Evolutionary conservation across 768 basidiomycete genomes (phyloP).

Genomic region (Calocybe indica): DNA sequence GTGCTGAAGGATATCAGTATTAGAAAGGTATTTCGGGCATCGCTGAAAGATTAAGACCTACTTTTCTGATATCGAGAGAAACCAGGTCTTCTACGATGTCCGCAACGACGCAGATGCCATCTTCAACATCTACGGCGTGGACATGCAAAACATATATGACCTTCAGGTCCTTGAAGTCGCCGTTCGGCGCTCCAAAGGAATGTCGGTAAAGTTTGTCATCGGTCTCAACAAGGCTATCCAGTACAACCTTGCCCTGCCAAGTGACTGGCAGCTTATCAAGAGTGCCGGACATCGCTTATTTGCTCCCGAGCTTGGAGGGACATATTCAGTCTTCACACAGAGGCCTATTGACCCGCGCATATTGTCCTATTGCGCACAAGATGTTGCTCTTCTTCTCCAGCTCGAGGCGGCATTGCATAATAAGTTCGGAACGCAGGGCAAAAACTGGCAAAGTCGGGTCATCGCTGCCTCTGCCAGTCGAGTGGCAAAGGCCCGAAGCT

Average conservation of each 20-base stretch:
- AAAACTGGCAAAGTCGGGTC: too few relatives aligned
- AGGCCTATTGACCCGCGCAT: constrained; percentile 19
- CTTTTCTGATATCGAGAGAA: constrained; percentile 2
- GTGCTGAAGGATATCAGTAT: constrained; percentile 15
- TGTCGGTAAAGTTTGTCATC: constrained; percentile 13
- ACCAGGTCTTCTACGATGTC: constrained; percentile 27
- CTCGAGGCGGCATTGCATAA: constrained; percentile 7
- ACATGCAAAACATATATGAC: constrained; percentile 23
- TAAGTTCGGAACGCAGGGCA: too few relatives aligned
- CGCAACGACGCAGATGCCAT: constrained; percentile 29
- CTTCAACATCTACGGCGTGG: constrained; percentile 19
- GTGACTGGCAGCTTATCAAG: constrained; percentile 21
- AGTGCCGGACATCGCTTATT: constrained; percentile 24
- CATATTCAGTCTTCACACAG: constrained; percentile 19
- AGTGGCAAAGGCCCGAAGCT: too few relatives aligned
- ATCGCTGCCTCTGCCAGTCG: too few relatives aligned
- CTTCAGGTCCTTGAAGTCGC: constrained; percentile 28
- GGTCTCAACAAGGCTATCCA: constrained; percentile 19
- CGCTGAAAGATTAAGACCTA: constrained; percentile 2
- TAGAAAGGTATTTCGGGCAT: constrained; percentile 13
- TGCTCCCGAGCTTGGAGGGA: constrained; percentile 16
- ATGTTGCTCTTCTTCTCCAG: constrained; percentile 21
- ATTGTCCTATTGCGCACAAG: constrained; percentile 21
- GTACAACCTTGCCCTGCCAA: constrained; percentile 16
- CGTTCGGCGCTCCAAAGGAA: constrained; percentile 14